A percentile compares a stretch with the other conserved stretches of the same genome.
phyloP scores from a whole-genome alignment of 1,284 basidiomycete species.

The Mycosarcoma mackinlayi region DNA sequence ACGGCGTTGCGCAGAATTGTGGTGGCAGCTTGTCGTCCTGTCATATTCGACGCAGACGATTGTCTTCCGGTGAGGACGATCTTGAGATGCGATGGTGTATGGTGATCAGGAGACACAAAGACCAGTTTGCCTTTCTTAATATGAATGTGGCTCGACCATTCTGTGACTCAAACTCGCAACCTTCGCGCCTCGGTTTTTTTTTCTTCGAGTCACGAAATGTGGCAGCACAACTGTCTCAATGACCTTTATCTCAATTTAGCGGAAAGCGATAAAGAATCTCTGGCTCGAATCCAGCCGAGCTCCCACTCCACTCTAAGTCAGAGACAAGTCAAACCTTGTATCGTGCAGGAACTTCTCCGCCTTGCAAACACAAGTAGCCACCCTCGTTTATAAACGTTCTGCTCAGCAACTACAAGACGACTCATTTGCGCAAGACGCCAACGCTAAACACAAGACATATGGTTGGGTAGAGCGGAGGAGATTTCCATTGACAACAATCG shows the following conservation, averaged over 20 bases:
- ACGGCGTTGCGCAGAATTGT: slow-evolving; percentile 12
- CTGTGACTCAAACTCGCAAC: slow-evolving; percentile 1
- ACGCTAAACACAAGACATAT: background rate
- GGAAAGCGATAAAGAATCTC: slow-evolving; percentile 10
- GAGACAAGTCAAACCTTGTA: too few relatives aligned
- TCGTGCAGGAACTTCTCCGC: too few relatives aligned
- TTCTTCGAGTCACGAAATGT: slow-evolving; percentile 17
- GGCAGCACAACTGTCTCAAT: background rate
- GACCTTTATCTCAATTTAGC: background rate
- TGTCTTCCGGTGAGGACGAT: background rate
- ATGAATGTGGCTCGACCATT: slow-evolving; percentile 8
- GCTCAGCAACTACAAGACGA: too few relatives aligned
- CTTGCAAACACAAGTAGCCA: too few relatives aligned
- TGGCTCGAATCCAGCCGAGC: slow-evolving; percentile 4
- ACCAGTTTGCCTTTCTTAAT: too few relatives aligned
- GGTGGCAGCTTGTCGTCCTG: slow-evolving; percentile 26
- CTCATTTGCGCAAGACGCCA: background rate
- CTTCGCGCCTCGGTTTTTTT: background rate
- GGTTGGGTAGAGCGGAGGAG: slow-evolving; percentile 2
- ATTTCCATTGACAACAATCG: slow-evolving; percentile 7
- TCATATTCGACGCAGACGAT: slow-evolving; percentile 4
- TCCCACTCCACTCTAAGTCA: background rate
- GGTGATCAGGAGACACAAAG: background rate
- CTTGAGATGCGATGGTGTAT: background rate
- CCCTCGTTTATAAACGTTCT: too few relatives aligned